phyloP scores from a whole-genome alignment of 164 flowering plant genomes.

The Hamamelis virginiana region DNA sequence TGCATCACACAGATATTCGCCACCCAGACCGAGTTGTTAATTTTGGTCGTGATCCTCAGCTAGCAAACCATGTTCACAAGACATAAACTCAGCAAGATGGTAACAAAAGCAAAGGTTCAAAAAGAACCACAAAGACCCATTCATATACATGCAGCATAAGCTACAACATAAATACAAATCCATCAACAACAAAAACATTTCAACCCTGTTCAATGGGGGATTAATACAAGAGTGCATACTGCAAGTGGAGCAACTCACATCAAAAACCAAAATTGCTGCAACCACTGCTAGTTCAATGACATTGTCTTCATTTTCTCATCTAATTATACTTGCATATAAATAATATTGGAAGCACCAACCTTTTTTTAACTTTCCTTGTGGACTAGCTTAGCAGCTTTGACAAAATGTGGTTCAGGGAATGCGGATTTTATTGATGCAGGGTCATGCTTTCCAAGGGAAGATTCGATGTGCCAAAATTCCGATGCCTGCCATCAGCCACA shows the following conservation, averaged over 20 bases:
- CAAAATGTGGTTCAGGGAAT: not conserved
- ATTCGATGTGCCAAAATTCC: conserved; percentile 75
- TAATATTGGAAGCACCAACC: too few species aligned
- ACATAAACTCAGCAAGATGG: too few species aligned
- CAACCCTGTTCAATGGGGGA: not conserved
- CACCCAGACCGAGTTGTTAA: too few species aligned
- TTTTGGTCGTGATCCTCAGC: too few species aligned
- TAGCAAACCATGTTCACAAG: too few species aligned
- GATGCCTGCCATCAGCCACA: conserved; percentile 88
- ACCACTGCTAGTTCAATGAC: conserved; percentile 16
- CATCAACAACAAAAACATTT: not conserved
- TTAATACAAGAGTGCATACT: not conserved
- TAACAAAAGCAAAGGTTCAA: too few species aligned
- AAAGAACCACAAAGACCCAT: too few species aligned
- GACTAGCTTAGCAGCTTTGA: not conserved
- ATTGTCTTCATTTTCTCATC: too few species aligned
- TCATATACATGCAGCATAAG: too few species aligned
- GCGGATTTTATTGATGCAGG: conserved; percentile 20
- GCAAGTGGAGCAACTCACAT: conserved; percentile 30
- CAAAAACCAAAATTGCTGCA: conserved; percentile 43
- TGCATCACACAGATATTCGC: too few species aligned
- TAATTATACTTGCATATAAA: too few species aligned
- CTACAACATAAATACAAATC: too few species aligned
- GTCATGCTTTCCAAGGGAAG: conserved; percentile 32
- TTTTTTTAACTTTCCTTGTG: not conserved